Base-by-base conservation (phyloP, 1,284 basidiomycete species). In the Ganoderma boninense region DNA sequence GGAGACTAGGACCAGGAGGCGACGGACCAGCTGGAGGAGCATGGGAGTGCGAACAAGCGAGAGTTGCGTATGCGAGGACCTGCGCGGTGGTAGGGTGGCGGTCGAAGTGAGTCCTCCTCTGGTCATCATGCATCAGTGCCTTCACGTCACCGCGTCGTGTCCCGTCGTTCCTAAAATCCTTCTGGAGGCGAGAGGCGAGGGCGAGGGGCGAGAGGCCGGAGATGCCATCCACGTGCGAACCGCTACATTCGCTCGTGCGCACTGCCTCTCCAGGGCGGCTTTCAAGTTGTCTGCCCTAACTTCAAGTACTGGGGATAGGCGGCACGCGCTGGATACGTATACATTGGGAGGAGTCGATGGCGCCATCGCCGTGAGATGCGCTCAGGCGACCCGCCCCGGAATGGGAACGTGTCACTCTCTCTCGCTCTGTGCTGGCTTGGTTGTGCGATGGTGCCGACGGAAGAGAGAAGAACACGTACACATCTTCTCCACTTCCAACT, bases 101-200 rank as follows among this genome's bases (percentile, higher is more conserved):
- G n/a, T 49, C 26, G 52, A 29, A 54, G 23, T 29, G 26, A 57
- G 54, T 57, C 54, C 54, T 57, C 54, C 54, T 57, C 54, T 20
- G 16, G 26, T 16, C 23, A 29, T 56, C 23, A 26, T 26, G 6
- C 23, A 16, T 56, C 23, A 26, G 23, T 23, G 26, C 23, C 23
- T 52, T 14, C 49, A 26, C 49, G 23, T 52, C 49, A 14, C 52
- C 29, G 23, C n/a, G 26, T 57, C 16, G 29, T 57, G 10, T 38
- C 38, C 10, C 38, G 7, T 38, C 29, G 14, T 32, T 13, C 5
- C 14, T 29, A 20, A 6, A 32, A 32, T 32, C 4, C 29, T 32
- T 32, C 18, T 29, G 32, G 54, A 32, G 14, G 54, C 13, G 57
- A 14, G 18, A 40, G 2, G 57, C 32, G 7, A 14, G 0, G 13